Evolutionary conservation across 257 asterid genomes (phyloP).

Genomic region (Echium plantagineum): DNA sequence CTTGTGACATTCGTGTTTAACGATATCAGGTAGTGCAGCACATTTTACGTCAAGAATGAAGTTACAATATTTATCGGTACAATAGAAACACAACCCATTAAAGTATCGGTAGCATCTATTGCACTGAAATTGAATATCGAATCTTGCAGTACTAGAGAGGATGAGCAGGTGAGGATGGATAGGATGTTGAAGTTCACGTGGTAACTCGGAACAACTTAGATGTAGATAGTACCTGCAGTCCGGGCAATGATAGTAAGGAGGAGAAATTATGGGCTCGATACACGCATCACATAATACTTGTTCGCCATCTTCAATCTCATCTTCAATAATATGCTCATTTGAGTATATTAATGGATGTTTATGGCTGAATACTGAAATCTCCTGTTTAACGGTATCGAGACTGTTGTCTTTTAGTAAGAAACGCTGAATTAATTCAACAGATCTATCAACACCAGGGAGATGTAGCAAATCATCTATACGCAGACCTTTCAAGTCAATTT

Average conservation of each 20-base stretch:
- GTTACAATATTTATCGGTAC: not conserved
- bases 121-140: not conserved
- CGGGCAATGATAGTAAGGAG: not conserved
- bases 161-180: not conserved
- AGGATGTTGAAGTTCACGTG: not conserved
- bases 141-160: not conserved
- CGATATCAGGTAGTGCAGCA: slow-evolving; percentile 3
- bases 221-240: not conserved
- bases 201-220: not conserved
- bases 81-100: slow-evolving; percentile 1
- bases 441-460: no score
- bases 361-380: no score
- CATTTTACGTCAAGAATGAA: not conserved
- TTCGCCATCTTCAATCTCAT: not conserved
- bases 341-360: not conserved
- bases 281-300: not conserved
- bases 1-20: no score
- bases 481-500: no score
- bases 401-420: no score
- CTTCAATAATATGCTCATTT: not conserved
- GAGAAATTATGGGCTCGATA: not conserved
- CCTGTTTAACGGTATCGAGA: no score
- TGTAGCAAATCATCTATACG: no score
- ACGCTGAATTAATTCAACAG: no score
- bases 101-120: not conserved